phyloP scores from a whole-genome alignment of 805 yeast genomes.

The Candida schatavii region DNA sequence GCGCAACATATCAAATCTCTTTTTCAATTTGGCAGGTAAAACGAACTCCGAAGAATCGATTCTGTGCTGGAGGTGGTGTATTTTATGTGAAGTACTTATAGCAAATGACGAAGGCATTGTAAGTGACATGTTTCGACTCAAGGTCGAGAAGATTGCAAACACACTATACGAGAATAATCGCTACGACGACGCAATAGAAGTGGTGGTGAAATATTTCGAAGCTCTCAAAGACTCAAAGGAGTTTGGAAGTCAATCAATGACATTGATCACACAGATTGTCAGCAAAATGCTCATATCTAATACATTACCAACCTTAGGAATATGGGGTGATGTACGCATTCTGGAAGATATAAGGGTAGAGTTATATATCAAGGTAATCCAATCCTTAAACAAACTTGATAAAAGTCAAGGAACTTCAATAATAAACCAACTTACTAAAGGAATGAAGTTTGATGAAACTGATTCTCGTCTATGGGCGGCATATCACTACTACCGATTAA shows the following conservation, averaged over 20 bases:
- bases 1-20: slow-evolving; percentile 45
- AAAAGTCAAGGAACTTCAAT: slow-evolving; percentile 13
- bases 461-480: slow-evolving; percentile 10
- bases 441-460: slow-evolving; percentile 11
- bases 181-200: slow-evolving; percentile 6
- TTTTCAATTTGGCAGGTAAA: slow-evolving; percentile 35
- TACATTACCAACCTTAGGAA: too few relatives aligned
- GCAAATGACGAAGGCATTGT: slow-evolving; percentile 1
- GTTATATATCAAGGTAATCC: slow-evolving; percentile 14
- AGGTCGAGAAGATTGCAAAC: slow-evolving; percentile 33
- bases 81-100: slow-evolving; percentile 8
- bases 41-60: slow-evolving; percentile 4
- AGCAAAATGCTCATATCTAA: too few relatives aligned
- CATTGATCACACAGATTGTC: too few relatives aligned
- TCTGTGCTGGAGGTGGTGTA: slow-evolving; percentile 10
- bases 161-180: slow-evolving; percentile 17
- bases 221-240: too few relatives aligned
- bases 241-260: too few relatives aligned
- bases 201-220: slow-evolving; percentile 8
- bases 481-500: slow-evolving; percentile 20
- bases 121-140: slow-evolving; percentile 21
- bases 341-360: too few relatives aligned
- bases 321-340: too few relatives aligned
- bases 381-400: slow-evolving; percentile 18
- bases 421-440: slow-evolving; percentile 16